Base-by-base conservation (phyloP, 176 grass and related monocot species). In the Dendrocalamus sinicus region DNA sequence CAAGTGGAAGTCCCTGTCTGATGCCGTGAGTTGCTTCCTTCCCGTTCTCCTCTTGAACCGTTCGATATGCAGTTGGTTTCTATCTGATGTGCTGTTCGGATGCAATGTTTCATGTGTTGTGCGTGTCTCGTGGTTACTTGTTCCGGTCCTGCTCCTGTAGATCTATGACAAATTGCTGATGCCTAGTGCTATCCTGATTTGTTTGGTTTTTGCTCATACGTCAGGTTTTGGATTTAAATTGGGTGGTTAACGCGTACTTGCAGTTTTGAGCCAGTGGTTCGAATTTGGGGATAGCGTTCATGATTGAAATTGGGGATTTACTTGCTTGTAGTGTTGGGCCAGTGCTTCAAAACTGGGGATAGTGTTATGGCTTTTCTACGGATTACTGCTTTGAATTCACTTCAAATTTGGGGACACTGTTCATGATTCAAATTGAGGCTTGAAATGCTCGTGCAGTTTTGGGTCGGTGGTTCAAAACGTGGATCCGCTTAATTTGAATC, bases 1-100 rank as follows among this genome's bases (percentile, higher is more conserved):
- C 30, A 96, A 90, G 90, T 99, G 97, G 97, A 99, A 94, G 91
- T 80, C 97, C 44, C 22, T 99, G 82, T 85, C 92, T 13, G 94
- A 99, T 47, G 89, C 84, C n/a, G 96, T 99, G 84, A 85, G 89
- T 70, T 16, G 12, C 28, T 65, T 14, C 0, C 6, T 44, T 70
- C 40, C 12, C 28, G 8, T 75, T 0, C 6, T 30, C 44, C 10
- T 40, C 3, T 39, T 14, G 1, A 41, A 44, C 8, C 1, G 26
- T 20, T 75, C 6, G 19, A 10, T 37, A 5, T n/a, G 8, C 7
- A 4, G n/a, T 17, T 71, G 0, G 8, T 70, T 52, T 17, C 4
- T 8, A 30, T 63, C 13, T 26, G 67, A 22, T 37, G 4, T 51
- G 0, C 23, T 51, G 8, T 6, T 30, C 4, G 22, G 52, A 40